Evolutionary conservation across 306 rosid species (phyloP), one percentile per base, ranked within the genome.

Genomic region (Echinosophora koreensis): DNA sequence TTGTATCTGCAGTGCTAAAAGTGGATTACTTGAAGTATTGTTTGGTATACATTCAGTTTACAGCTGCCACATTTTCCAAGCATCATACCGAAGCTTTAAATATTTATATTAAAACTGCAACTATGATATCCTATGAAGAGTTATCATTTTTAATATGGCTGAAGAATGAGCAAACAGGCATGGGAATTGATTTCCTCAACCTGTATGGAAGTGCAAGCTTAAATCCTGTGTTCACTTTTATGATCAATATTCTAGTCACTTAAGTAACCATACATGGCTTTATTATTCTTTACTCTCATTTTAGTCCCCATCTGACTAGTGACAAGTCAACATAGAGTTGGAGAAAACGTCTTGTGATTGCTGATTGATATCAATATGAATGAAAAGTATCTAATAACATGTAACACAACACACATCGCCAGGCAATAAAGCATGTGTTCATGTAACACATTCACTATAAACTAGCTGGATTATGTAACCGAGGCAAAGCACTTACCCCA

Each of bases 21-120:
- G 3, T 56, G 69, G 83, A 74, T 79, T 73, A 59, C 76, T 69
- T 76, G 56, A 76, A 81, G 80, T 72, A 52, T 34, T 76, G 71
- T 73, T 73, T 41, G 71, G 66, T 66, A 73, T 67, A 46, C 61
- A 67, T 68, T 76, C 58, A 71, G 57, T 64, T 85, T 74, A 69
- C 6, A 17, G 72, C 54, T 51, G 56, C 67, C 51, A 58, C 77
- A 2, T 71, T 67, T 72, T 74, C 27, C 14, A 32, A 62, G 66
- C 84, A 62, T 67, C 52, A 5, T 73, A 16, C 79, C 0, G 50
- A 63, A 71, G 56, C 81, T 78, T 74, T 54, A 76, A 73, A 50
- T 18, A 67, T 59, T 80, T 50, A 64, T 41, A 27, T 57, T 46
- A 16, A 70, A 32, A 66, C 59, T 17, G 35, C n/a, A 16, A 5